These are phyloP conservation scores for Hericium rajendrae DNA, from an alignment of 768 basidiomycete species.

Conservation along the genomic window DNA sequence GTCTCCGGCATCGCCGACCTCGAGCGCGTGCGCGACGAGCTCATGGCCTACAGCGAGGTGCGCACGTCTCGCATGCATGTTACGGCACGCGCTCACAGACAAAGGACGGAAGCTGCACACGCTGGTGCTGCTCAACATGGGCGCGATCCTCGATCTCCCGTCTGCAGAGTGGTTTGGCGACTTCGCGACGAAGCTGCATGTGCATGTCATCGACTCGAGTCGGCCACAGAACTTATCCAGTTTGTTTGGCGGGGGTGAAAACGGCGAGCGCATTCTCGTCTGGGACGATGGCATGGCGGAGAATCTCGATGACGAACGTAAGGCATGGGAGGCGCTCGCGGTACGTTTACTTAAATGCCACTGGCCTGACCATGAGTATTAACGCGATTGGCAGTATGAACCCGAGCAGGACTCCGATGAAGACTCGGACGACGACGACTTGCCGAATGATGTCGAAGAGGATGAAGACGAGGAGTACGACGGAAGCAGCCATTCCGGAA, in stretches of 20 bases:
- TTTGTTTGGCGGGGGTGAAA: slow-evolving; percentile 65
- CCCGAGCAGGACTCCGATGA: slow-evolving; percentile 67
- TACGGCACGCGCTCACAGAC: neutral
- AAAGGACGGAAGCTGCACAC: slow-evolving; percentile 58
- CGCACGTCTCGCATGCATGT: slow-evolving; percentile 8
- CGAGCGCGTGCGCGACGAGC: slow-evolving; percentile 52
- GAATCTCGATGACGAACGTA: slow-evolving; percentile 56
- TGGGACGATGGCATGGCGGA: slow-evolving; percentile 90
- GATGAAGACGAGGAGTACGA: slow-evolving; percentile 36
- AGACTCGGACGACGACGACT: slow-evolving; percentile 39
- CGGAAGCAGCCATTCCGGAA: slow-evolving; percentile 30
- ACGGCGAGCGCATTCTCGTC: slow-evolving; percentile 65
- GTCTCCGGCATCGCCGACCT: slow-evolving; percentile 79
- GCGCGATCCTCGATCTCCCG: slow-evolving; percentile 77
- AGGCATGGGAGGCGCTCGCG: slow-evolving; percentile 78
- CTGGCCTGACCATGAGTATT: neutral
- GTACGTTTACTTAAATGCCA: slow-evolving; percentile 32
- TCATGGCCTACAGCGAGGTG: slow-evolving; percentile 61
- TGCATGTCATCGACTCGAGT: slow-evolving; percentile 93
- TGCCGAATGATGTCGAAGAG: slow-evolving; percentile 36
- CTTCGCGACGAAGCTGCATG: slow-evolving; percentile 47
- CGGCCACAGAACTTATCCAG: slow-evolving; percentile 85
- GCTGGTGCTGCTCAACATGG: slow-evolving; percentile 87
- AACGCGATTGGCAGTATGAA: slow-evolving; percentile 45
- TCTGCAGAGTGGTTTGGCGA: slow-evolving; percentile 69